phyloP scores from a whole-genome alignment of 2,329 filamentous ascomycete species.

The Colletotrichum sp. region DNA sequence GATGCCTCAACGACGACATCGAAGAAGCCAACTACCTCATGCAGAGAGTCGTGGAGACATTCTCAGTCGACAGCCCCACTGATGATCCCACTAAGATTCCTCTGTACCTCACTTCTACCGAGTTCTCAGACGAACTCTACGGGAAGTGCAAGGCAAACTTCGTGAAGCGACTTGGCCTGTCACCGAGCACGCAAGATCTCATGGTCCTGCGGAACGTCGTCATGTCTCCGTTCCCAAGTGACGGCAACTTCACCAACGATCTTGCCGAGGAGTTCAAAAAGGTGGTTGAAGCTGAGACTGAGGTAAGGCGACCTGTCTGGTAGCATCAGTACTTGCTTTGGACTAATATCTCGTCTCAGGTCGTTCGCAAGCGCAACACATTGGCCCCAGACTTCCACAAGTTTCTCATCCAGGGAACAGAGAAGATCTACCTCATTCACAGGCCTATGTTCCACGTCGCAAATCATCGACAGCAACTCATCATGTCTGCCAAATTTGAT shows the following conservation, averaged over 20 bases:
- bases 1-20: slow-evolving; percentile 44
- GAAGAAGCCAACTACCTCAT: slow-evolving; percentile 56
- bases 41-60: slow-evolving; percentile 42
- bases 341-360: background rate
- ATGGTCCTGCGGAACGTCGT: slow-evolving; percentile 53
- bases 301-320: background rate
- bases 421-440: slow-evolving; percentile 37
- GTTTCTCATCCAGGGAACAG: slow-evolving; percentile 42
- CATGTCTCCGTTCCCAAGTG: slow-evolving; percentile 50
- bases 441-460: slow-evolving; percentile 43
- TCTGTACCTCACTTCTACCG: slow-evolving; percentile 49
- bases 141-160: slow-evolving; percentile 44
- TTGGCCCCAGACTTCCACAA: slow-evolving; percentile 35
- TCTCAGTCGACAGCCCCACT: slow-evolving; percentile 44
- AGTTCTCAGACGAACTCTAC: slow-evolving; percentile 44
- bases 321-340: background rate
- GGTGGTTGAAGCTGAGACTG: slow-evolving; percentile 30
- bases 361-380: slow-evolving; percentile 39
- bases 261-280: slow-evolving; percentile 37
- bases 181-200: slow-evolving; percentile 36
- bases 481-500: slow-evolving; percentile 34
- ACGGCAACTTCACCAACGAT: slow-evolving; percentile 41
- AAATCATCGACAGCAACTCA: slow-evolving; percentile 43
- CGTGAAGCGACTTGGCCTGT: slow-evolving; percentile 43
- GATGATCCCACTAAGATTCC: slow-evolving; percentile 45